Base-by-base conservation (phyloP, 306 rosid species). In the Prunus mongolica region DNA sequence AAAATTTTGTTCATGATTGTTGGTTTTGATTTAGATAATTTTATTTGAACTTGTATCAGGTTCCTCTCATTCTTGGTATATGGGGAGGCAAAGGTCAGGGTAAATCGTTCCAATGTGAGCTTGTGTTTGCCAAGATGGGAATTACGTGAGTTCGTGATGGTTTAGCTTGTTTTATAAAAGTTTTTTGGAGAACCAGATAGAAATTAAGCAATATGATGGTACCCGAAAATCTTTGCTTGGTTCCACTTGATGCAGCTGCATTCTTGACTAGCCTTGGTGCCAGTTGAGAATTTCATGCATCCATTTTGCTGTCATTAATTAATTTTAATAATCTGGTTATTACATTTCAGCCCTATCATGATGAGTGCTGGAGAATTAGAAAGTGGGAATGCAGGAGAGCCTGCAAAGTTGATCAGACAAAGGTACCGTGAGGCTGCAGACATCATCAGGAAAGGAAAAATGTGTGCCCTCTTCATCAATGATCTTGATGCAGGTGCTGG, bases 401-500 rank as follows among this genome's bases (percentile, higher is more conserved):
- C 88, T 0, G 88, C 88, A 22, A 84, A 84, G 63, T 54, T 84
- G 78, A 81, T 84, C 78, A 81, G 88, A 34, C 88, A 84, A 52
- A 69, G 88, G 65, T 84, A 81, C 64, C 80, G 88, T 0, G 85
- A 84, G 72, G 88, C 85, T 3, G 75, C 88, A 1, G 88, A 84
- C 83, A 82, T 84, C 38, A 87, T 87, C 78, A 72, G 69, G 79
- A 84, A 87, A 49, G 90, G 90, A 47, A 87, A 87, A 71, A 87
- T 87, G 90, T 82, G 88, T 56, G 79, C 83, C 75, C 87, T 87
- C 30, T 84, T 87, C 68, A 87, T 87, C 87, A 87, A 84, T 28
- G 88, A 87, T 82, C 86, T 87, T 19, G 90, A 87, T 80, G 90
- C 90, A 14, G 90, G 90, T 27, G 90, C 90, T 15, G 90, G 90